Conservation (phyloP, 805 yeast genomes). For the Dipodascus geniculatus region DNA sequence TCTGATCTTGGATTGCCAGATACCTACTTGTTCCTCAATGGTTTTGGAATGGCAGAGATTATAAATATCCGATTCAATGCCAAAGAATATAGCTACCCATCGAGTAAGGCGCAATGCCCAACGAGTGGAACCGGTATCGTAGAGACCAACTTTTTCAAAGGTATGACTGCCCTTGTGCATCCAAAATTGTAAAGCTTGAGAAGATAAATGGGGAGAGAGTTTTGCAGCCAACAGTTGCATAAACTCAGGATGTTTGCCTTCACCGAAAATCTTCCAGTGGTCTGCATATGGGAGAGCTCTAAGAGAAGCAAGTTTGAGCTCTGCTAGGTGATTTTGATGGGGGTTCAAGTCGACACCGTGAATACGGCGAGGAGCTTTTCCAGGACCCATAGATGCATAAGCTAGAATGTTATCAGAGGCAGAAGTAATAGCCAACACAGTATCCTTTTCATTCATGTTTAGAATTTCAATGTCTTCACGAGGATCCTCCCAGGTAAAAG, state of each 20-base stretch:
- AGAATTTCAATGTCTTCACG: conserved; percentile 63
- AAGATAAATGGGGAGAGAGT: conserved; percentile 60
- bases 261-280: conserved; percentile 67
- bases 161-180: conserved; percentile 47
- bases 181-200: conserved; percentile 79
- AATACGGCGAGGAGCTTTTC: conserved; percentile 57
- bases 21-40: conserved; percentile 46
- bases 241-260: conserved; percentile 50
- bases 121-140: conserved; percentile 71
- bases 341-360: conserved; percentile 85
- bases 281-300: conserved; percentile 44
- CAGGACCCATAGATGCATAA: conserved; percentile 50
- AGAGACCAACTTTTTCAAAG: conserved; percentile 51
- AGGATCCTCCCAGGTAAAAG: conserved; percentile 89
- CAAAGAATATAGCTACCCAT: conserved; percentile 41
- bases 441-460: conserved; percentile 48
- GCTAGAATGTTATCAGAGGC: conserved; percentile 77
- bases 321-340: conserved; percentile 68
- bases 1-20: conserved; percentile 53
- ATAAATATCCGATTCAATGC: conserved; percentile 40
- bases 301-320: conserved; percentile 64
- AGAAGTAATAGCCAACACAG: conserved; percentile 72
- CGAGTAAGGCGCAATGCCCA: conserved; percentile 72
- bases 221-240: conserved; percentile 39
- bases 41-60: conserved; percentile 45